Evolutionary conservation across 2,329 filamentous ascomycete genomes (phyloP), one percentile per base, ranked within the genome.

Genomic region (Domatiomyces globalis): DNA sequence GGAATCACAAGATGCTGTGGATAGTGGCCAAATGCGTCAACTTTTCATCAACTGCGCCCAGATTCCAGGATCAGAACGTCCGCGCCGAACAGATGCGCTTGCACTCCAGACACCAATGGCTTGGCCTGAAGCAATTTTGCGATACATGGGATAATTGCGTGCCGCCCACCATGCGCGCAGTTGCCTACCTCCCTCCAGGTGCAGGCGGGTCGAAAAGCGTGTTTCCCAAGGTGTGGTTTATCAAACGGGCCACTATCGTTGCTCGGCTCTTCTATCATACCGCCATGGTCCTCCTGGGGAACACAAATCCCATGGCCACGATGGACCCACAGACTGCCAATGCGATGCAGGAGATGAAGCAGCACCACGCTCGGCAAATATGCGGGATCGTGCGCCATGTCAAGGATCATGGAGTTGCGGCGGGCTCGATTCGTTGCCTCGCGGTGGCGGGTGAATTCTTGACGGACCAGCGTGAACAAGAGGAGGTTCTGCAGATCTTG

Each of bases 221-320:
- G 1, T 95, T 95, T 61, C 89, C 90, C 0, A 84, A 92, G 64
- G 78, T 95, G 42, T 95, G 88, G 84, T 85, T 94, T 49, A 81
- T 90, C 61, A 92, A 92, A 67, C 79, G 85, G 51, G 78, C 85
- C 2, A 85, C 87, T 2, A 82, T 92, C 29, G 78, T 94, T 22
- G 87, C 85, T 3, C 80, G 87, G 46, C 73, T 95, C 7, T 88
- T 95, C 65, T 95, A 94, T 63, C 89, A 95, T 63, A 92, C 86
- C 0, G 82, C 85, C 19, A 83, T 90, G 69, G 84, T 85, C 56
- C 70, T 95, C 33, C 76, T 95, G 4, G 80, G 85, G 2, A 85
- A 90, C 59, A 82, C 82, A 19, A 84, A 95, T 63, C 89, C 89
- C 0, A 44, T 58, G 36, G 52, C 49, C 20, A 66, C 84, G 49